phyloP scores from a whole-genome alignment of 139 green algal species.

The Parachlorella kessleri region DNA sequence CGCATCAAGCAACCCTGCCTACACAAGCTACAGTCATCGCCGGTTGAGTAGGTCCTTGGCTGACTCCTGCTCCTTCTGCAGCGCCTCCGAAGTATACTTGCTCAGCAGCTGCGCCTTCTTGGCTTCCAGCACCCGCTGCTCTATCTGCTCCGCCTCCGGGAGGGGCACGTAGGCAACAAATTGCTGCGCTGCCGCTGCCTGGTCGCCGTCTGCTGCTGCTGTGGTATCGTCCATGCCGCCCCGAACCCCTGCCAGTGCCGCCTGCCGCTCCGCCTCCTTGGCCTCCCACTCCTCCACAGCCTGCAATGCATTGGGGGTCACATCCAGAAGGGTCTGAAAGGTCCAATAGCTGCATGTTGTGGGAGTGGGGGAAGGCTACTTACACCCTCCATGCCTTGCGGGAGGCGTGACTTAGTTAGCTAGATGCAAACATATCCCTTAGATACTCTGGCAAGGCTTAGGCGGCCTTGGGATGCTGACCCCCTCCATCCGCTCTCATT shows the following conservation, averaged over 20 bases:
- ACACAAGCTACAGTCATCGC: too few relatives aligned
- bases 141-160: constrained; percentile 92
- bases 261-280: constrained; percentile 64
- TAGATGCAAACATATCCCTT: too few relatives aligned
- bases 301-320: too few relatives aligned
- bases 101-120: constrained; percentile 91
- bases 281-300: constrained; percentile 74
- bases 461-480: too few relatives aligned
- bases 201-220: background rate
- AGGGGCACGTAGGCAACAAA: constrained; percentile 95
- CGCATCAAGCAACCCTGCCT: too few relatives aligned
- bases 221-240: constrained; percentile 33
- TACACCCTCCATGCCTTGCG: too few relatives aligned
- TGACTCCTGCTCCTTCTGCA: constrained; percentile 77
- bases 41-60: constrained; percentile 77
- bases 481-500: too few relatives aligned
- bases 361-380: too few relatives aligned
- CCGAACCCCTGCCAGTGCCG: constrained; percentile 27
- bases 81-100: constrained; percentile 80
- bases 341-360: too few relatives aligned
- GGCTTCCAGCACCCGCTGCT: constrained; percentile 87
- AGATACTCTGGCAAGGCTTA: too few relatives aligned
- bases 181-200: constrained; percentile 30
- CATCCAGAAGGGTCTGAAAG: too few relatives aligned
- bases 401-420: too few relatives aligned